Evolutionary conservation across 805 yeast genomes (phyloP), one percentile per base, ranked within the genome.

Genomic region (Metschnikowia peoriensis): DNA sequence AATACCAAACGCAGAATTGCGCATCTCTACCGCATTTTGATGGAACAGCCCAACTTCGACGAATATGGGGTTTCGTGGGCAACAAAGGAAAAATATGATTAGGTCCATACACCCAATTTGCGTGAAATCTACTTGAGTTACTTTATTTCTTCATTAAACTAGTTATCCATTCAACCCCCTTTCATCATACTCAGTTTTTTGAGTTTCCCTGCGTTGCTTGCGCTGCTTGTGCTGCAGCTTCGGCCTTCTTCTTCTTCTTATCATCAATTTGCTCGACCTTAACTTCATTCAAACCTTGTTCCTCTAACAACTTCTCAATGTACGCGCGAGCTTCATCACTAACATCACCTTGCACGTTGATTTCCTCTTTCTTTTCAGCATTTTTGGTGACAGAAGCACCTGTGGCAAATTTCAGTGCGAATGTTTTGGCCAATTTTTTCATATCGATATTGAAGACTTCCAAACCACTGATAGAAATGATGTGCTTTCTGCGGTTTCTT

Each of bases 331-430:
- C 94, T 63, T 87, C 96, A 59, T 91, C 97, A 52, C 91, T 87
- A 42, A 92, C 94, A 70, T 93, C 98, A 63, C 98, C 98, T 73
- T 92, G 97, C 54, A 92, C 86, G 53, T 89, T 81, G 51, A 92
- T 83, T 66, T 92, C 98, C 56, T 93, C 97, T 67, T 88, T 89
- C 72, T 92, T 92, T 59, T 92, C 98, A 4, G 84, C 91, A 58
- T 84, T 88, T 71, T 92, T 92, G 4, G 91, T 85, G 12, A 92
- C 96, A 22, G 94, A 84, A 29, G 97, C 93, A 47, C 98, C 98
- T 8, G 97, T 92, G 12, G 98, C 98, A 66, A 93, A 92, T 69
- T 88, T 90, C 37, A 94, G 86, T 0, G 97, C 94, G 70, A 93
- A 92, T 0, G 91, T 85, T 77, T 93, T 93, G 43, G 97, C 88